Percentiles rank a stretch among this genome's conserved stretches.
Conservation (phyloP, 208 protist species). For the Entamoeba invadens region DNA sequence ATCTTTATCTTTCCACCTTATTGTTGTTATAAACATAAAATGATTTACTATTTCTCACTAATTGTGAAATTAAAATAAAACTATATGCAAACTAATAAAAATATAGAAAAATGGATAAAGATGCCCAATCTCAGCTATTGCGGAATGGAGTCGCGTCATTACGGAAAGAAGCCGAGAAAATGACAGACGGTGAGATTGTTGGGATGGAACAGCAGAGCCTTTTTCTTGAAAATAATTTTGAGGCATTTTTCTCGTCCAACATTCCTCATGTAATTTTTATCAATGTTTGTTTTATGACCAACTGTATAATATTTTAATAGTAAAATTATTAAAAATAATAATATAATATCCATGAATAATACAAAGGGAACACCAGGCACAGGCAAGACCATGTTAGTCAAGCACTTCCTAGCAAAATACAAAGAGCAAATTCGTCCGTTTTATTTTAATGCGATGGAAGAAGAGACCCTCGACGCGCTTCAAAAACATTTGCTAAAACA, state of each 20-base stretch:
- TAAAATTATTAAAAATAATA: too few relatives aligned
- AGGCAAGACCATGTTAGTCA: background rate
- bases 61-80: too few relatives aligned
- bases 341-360: too few relatives aligned
- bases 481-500: too few relatives aligned
- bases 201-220: background rate
- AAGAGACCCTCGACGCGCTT: background rate
- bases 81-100: too few relatives aligned
- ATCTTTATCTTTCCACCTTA: too few relatives aligned
- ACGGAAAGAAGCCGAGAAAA: background rate
- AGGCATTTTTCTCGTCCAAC: background rate
- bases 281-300: too few relatives aligned
- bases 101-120: too few relatives aligned
- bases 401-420: background rate
- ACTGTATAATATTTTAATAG: too few relatives aligned
- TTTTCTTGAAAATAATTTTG: background rate
- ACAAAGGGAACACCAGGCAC: background rate
- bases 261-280: background rate
- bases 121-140: too few relatives aligned
- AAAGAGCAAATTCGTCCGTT: background rate
- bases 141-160: background rate
- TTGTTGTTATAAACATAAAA: too few relatives aligned
- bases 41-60: too few relatives aligned
- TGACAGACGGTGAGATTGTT: background rate
- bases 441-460: background rate